phyloP scores from a whole-genome alignment of 176 grass and related monocot species.

The Phoenix dactylifera region DNA sequence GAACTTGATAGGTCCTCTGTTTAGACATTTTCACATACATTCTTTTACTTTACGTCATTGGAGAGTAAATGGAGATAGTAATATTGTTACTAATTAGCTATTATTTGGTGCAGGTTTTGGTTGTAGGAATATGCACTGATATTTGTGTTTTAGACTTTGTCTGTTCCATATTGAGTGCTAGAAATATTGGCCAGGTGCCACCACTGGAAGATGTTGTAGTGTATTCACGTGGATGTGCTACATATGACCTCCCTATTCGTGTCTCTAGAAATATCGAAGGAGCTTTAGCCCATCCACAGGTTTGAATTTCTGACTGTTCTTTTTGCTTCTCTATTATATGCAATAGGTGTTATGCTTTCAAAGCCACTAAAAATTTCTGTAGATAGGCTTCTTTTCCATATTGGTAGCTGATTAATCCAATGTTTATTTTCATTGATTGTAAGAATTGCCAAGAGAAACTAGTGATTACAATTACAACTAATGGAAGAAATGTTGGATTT shows the following conservation, averaged over 20 bases:
- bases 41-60: no score
- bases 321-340: neutral
- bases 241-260: conserved; percentile 65
- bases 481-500: no score
- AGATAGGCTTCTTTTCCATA: neutral
- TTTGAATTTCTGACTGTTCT: conserved; percentile 11
- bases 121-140: conserved; percentile 81
- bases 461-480: no score
- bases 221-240: conserved; percentile 84
- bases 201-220: conserved; percentile 70
- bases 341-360: neutral
- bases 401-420: no score
- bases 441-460: no score
- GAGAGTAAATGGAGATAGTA: no score
- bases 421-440: no score
- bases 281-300: conserved; percentile 77
- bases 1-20: neutral
- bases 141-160: conserved; percentile 77
- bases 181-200: conserved; percentile 62
- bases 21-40: neutral
- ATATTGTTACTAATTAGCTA: neutral
- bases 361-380: neutral
- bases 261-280: conserved; percentile 55
- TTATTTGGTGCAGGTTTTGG: conserved; percentile 45
- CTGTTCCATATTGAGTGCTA: conserved; percentile 58